Base-by-base conservation (phyloP, 2,329 filamentous ascomycete genomes). In the Arthrobotrys sphaeroides region DNA sequence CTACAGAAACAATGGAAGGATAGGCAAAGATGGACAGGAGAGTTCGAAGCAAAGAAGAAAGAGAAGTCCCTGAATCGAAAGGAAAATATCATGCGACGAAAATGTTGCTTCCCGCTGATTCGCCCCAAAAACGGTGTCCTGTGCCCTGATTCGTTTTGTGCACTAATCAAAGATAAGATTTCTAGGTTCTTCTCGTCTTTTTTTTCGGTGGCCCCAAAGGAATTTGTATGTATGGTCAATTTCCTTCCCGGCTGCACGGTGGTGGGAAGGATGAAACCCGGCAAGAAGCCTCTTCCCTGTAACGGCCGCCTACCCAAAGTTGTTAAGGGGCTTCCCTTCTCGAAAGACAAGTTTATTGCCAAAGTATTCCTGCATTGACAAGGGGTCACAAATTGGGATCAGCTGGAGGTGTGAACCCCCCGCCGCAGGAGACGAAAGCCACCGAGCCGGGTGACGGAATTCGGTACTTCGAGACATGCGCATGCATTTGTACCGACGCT, bases 81-180 rank as follows among this genome's bases (percentile, higher is more conserved):
- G 61, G 69, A 61, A 73, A 69, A 53, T 42, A 73, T 67, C 49
- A 73, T 73, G 61, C 60, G 51, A 67, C 36, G 61, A 66, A 73
- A 66, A 73, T 62, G 69, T 67, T 73, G 53, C 51, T 55, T 36
- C 53, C 31, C 43, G 43, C 69, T 73, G 69, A 73, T 73, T 73
- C 69, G 69, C 69, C 67, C 61, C 69, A 66, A 43, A 51, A 73
- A 57, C 53, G 69, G 61, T 67, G 61, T 33, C 31, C 69, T 70
- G 49, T 57, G 20, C 67, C 65, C 59, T 73, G 51, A 22, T 64
- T 74, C 62, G 70, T 74, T 68, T 74, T 38, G 55, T 65, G 67
- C 33, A 47, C 62, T 55, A 74, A 74, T 74, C 70, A 74, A 68
- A 74, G 70, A 74, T 74, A 74, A 74, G 70, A 74, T 74, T 74